Evolutionary conservation across 2,329 filamentous ascomycete species (phyloP), one percentile per base, ranked within the genome.

Genomic region (Epichloe glyceriae): DNA sequence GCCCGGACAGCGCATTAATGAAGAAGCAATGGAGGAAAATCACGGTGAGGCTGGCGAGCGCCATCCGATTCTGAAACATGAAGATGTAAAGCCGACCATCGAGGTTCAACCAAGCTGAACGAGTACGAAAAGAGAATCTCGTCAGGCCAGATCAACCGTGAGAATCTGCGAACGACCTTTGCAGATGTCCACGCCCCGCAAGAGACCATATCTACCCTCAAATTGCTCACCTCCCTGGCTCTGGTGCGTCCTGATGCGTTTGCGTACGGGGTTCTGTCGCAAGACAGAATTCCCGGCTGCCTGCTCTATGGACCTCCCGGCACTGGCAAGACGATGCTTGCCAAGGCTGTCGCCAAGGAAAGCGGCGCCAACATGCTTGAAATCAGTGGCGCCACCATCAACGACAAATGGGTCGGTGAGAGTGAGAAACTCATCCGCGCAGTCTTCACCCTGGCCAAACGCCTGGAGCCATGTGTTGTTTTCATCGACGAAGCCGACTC

Each of bases 401-500:
- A 95, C 66, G 88, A 96, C 64, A 97, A 94, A 79, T 97, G 88
- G 66, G 88, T 97, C 3, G 93, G 93, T 20, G 89, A 97, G 65
- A 87, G 87, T 53, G 93, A 98, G 70, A 97, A 97, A 75, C 95
- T 95, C 62, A 86, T 97, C 50, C 84, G 85, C 49, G 91, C 91
- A 0, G 83, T 97, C 40, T 98, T 98, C 69, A 85, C 82, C 0
- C 74, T 97, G 0, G 93, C 93, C 4, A 88, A 88, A 68, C 95
- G 95, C 66, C 78, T 96, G 7, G 85, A 86, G 1, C 93, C 93
- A 0, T 90, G 90, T 61, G 84, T 98, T 15, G 87, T 98, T 47
- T 97, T 98, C 70, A 88, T 98, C 55, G 93, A 98, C 62, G 93
- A 98, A 69, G 93, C 90, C 20, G 93, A 98, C 64, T 86, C 91